These are phyloP conservation scores for Agastache rugosa DNA, from an alignment of 257 asterid genomes.

Conservation along the genomic window DNA sequence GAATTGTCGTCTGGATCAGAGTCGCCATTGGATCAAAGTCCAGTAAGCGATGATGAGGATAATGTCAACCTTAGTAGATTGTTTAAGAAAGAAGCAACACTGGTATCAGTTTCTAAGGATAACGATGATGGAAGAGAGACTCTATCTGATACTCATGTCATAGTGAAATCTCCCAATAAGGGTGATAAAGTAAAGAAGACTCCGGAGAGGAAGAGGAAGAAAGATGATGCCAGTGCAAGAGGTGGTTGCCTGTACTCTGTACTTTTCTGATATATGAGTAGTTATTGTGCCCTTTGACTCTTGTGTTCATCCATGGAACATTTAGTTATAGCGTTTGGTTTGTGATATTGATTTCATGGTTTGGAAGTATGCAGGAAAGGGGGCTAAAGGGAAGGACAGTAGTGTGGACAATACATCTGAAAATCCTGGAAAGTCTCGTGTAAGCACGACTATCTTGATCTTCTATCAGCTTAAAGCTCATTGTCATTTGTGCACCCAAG, in stretches of 20 bases:
- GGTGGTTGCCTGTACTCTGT: constrained; percentile 40
- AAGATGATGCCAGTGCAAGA: constrained; percentile 38
- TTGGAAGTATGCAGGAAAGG: constrained; percentile 51
- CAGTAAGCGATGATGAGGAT: constrained; percentile 62
- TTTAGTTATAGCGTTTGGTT: constrained; percentile 17
- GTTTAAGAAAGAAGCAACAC: constrained; percentile 50
- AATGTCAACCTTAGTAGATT: constrained; percentile 50
- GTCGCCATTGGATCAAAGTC: constrained; percentile 48
- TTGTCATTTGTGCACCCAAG: constrained; percentile 18
- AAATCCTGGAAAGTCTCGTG: constrained; percentile 45
- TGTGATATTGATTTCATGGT: constrained; percentile 1
- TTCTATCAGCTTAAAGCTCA: not conserved
- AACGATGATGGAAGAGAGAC: constrained; percentile 36
- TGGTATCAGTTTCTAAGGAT: constrained; percentile 32
- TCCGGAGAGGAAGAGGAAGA: constrained; percentile 52
- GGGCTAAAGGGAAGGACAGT: constrained; percentile 32
- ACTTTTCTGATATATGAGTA: not conserved
- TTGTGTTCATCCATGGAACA: constrained; percentile 11
- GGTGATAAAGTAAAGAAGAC: constrained; percentile 41
- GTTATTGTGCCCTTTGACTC: constrained; percentile 11
- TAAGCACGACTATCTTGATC: constrained; percentile 31
- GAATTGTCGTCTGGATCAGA: constrained; percentile 61
- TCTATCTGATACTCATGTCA: constrained; percentile 33
- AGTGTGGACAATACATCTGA: constrained; percentile 36
- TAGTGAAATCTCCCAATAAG: constrained; percentile 48